phyloP scores from a whole-genome alignment of 148 eudicot species.

The Rhododendron simsii region DNA sequence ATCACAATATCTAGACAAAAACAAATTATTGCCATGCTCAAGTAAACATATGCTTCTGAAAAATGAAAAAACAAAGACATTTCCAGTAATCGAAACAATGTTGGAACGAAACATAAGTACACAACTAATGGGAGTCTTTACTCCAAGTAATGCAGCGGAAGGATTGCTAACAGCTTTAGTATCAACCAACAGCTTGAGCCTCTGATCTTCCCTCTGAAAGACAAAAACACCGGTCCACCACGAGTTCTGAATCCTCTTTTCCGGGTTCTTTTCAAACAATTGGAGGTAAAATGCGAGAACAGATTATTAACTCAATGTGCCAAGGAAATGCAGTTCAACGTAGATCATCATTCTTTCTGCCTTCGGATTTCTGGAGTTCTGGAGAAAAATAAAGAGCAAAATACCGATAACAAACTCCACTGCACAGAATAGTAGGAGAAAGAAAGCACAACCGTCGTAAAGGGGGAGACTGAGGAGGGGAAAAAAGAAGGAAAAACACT shows the following conservation, averaged over 20 bases:
- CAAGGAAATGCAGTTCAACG: not conserved
- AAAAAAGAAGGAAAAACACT: not conserved
- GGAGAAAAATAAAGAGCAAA: not conserved
- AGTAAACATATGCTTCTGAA: not conserved
- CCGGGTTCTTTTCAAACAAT: not conserved
- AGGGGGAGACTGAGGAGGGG: not conserved
- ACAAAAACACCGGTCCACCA: not conserved
- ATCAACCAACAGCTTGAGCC: not conserved
- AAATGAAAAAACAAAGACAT: not conserved
- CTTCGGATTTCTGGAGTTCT: not conserved
- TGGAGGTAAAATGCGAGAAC: not conserved
- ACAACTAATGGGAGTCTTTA: conserved; percentile 3
- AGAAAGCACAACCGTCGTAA: not conserved
- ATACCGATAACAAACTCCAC: not conserved
- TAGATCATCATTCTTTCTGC: not conserved
- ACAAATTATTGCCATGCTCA: not conserved
- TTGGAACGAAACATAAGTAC: not conserved
- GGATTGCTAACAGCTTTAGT: conserved; percentile 2
- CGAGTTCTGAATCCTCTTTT: conserved; percentile 1
- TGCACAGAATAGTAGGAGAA: not conserved
- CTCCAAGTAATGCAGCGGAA: conserved; percentile 2
- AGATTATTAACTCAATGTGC: conserved; percentile 11
- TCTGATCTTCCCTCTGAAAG: not conserved
- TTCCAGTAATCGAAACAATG: conserved; percentile 3
- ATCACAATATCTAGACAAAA: not conserved